Percentiles rank a stretch among this genome's conserved stretches.
Conservation (phyloP, 257 asterid genomes). For the Solanum dulcamara region DNA sequence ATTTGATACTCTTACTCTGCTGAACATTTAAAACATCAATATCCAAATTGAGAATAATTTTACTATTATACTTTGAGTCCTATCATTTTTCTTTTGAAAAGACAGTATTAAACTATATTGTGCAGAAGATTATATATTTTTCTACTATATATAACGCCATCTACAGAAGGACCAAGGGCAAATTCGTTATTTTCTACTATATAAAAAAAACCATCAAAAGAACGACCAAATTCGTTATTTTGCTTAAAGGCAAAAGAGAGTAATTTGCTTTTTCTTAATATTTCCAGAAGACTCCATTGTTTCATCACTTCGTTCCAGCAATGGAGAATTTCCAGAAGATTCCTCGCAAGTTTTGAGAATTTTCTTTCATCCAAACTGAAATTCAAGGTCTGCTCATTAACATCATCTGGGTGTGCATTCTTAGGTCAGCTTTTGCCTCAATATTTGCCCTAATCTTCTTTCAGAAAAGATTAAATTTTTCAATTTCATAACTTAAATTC, state of each 20-base stretch:
- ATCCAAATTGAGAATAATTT: too few species aligned
- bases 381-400: neutral
- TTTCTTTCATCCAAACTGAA: neutral
- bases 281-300: neutral
- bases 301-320: neutral
- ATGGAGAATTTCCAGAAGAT: neutral
- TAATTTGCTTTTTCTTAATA: neutral
- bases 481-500: neutral
- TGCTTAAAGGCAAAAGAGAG: neutral
- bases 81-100: too few species aligned
- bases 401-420: neutral
- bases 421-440: neutral
- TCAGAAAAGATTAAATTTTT: neutral
- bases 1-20: too few species aligned
- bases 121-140: too few species aligned
- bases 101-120: too few species aligned
- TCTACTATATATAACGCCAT: too few species aligned
- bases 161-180: too few species aligned
- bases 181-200: too few species aligned
- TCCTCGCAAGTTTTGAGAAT: neutral
- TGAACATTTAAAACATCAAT: too few species aligned
- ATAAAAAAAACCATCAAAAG: neutral
- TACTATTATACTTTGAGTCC: too few species aligned
- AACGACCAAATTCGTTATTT: neutral
- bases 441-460: neutral